Evolutionary conservation across 192 early-diverging fungal genomes (phyloP).

Genomic region (Bifiguratus adelaidae): DNA sequence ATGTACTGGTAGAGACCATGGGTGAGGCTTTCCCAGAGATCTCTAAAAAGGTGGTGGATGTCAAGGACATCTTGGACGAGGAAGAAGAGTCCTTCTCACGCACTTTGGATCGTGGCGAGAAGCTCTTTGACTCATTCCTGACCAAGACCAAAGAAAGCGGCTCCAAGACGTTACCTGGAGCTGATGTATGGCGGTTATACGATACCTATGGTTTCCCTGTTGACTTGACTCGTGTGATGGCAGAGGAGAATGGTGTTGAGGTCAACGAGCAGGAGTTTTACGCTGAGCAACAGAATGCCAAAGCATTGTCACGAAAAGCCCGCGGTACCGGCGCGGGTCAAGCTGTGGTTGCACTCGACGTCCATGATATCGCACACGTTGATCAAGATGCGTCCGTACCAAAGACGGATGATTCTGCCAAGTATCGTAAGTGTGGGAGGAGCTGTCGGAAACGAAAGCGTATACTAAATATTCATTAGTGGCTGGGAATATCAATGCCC

Average conservation of each 20-base stretch:
- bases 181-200: constrained; percentile 94
- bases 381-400: constrained; percentile 61
- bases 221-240: constrained; percentile 95
- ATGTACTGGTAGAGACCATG: constrained; percentile 86
- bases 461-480: constrained; percentile 12
- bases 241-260: constrained; percentile 83
- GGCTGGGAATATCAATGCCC: constrained; percentile 56
- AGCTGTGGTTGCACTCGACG: constrained; percentile 70
- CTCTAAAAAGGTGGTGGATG: constrained; percentile 51
- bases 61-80: constrained; percentile 95
- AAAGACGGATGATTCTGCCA: constrained; percentile 77
- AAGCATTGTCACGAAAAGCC: constrained; percentile 54
- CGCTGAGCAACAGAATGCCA: constrained; percentile 65
- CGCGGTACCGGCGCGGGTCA: constrained; percentile 36
- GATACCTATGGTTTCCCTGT: constrained; percentile 99
- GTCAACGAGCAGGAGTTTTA: constrained; percentile 83
- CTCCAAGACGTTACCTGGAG: constrained; percentile 58
- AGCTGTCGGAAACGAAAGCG: background rate
- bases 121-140: constrained; percentile 76
- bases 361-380: constrained; percentile 83
- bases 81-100: constrained; percentile 93
- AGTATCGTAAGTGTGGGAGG: constrained; percentile 54
- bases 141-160: constrained; percentile 52
- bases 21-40: constrained; percentile 91
- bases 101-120: constrained; percentile 95